These are phyloP conservation scores for Epithele typhae DNA, from an alignment of 768 basidiomycete species.

Conservation along the genomic window DNA sequence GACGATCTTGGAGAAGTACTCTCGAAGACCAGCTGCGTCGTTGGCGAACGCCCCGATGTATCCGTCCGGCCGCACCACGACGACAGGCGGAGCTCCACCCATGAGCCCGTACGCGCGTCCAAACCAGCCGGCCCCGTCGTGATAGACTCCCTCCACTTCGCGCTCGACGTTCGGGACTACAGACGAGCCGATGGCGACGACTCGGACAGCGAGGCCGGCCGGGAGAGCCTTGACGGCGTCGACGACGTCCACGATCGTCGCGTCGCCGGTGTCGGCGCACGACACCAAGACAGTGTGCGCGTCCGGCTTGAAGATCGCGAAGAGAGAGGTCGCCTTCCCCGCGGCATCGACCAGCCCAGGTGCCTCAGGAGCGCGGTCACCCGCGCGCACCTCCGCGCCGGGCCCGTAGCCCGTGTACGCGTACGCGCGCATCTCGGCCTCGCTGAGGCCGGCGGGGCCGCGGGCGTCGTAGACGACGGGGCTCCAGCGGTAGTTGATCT, in stretches of 20 bases:
- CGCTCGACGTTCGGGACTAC: too few relatives aligned
- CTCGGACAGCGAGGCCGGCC: too few relatives aligned
- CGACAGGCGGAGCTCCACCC: neutral
- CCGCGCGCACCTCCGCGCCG: constrained; percentile 29
- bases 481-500: constrained; percentile 52
- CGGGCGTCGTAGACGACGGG: constrained; percentile 39
- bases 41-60: constrained; percentile 10
- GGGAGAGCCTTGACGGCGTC: too few relatives aligned
- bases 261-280: too few relatives aligned
- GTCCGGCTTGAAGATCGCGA: constrained; percentile 23
- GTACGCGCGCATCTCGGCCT: constrained; percentile 17
- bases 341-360: constrained; percentile 23
- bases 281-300: constrained; percentile 31
- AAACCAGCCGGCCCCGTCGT: constrained; percentile 9
- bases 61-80: constrained; percentile 13
- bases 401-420: constrained; percentile 15
- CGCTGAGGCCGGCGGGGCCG: constrained; percentile 10
- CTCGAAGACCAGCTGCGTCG: too few relatives aligned
- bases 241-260: too few relatives aligned
- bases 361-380: constrained; percentile 45
- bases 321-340: constrained; percentile 19
- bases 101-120: constrained; percentile 5
- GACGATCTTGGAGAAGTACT: too few relatives aligned
- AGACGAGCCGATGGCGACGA: too few relatives aligned
- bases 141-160: too few relatives aligned